Base-by-base conservation (phyloP, 2,329 filamentous ascomycete genomes). In the Fusarium stilboides region DNA sequence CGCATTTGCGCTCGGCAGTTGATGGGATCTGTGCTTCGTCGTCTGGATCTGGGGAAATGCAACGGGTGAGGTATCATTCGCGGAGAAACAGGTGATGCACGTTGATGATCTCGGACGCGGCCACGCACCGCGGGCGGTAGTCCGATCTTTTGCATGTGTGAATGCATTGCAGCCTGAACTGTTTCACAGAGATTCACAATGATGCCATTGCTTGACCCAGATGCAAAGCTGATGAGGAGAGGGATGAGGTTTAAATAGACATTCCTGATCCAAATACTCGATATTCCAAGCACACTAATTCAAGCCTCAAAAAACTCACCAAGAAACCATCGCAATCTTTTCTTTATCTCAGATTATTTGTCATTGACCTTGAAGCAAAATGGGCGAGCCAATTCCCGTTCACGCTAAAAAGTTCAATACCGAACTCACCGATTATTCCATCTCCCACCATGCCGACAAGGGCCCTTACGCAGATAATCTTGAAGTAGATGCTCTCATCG, bases 401-500 rank as follows among this genome's bases (percentile, higher is more conserved):
- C 22, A 63, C 22, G 28, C 28, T 13, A 82, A 80, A 39, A 81
- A 80, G 72, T 81, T 81, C 75, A 82, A 80, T 61, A 82, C 81
- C 3, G 78, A 80, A 19, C 74, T 83, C 17, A 79, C 76, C 0
- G 80, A 81, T 24, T 82, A 80, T 62, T 80, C 80, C 1, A 57
- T 77, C 3, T 28, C 56, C 1, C 77, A 77, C 15, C 42, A 59
- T 6, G 62, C 74, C 5, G 75, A 75, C 20, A 72, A 74, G 3
- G 83, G 83, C 0, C 80, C 80, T 0, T 83, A 84, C 58, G 78
- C 81, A 1, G 76, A 81, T 6, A 75, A 83, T 31, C 77, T 83
- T 7, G 82, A 85, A 9, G 75, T 85, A 5, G 80, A 85, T 54
- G 81, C 78, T 5, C 72, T 85, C 5, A 74, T 85, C 8, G 81